These are phyloP conservation scores for Zymoseptoria ardabiliae DNA, from an alignment of 2,329 filamentous ascomycete species.

Conservation along the genomic window DNA sequence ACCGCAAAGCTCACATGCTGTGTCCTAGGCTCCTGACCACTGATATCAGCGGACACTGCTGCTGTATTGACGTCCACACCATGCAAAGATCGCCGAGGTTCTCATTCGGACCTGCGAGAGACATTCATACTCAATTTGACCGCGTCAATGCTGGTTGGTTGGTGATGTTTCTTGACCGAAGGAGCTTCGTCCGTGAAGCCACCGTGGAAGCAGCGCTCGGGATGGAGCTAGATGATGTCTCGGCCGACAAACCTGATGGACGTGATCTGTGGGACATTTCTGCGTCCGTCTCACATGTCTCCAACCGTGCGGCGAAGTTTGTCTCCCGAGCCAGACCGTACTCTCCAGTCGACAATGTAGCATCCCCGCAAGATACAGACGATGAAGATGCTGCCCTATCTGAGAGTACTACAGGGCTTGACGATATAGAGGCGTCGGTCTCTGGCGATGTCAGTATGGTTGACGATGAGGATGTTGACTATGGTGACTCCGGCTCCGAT, in stretches of 20 bases:
- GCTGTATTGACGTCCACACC: slow-evolving; percentile 23
- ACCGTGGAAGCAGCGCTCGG: slow-evolving; percentile 20
- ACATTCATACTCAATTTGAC: slow-evolving; percentile 16
- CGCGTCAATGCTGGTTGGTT: slow-evolving; percentile 30
- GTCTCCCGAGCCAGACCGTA: neutral
- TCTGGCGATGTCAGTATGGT: neutral
- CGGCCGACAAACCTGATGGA: slow-evolving; percentile 14
- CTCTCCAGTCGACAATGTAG: neutral
- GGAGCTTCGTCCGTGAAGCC: slow-evolving; percentile 26
- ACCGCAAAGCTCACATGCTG: neutral
- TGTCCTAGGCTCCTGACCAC: slow-evolving; percentile 42
- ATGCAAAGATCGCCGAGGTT: slow-evolving; percentile 19
- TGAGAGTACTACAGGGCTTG: neutral
- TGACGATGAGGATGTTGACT: neutral
- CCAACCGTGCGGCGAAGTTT: neutral
- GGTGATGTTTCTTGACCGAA: slow-evolving; percentile 32
- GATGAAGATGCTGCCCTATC: neutral
- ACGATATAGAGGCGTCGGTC: neutral
- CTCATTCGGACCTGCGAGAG: slow-evolving; percentile 12
- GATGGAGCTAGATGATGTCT: slow-evolving; percentile 11
- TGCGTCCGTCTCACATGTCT: slow-evolving; percentile 16
- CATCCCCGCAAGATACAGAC: neutral
- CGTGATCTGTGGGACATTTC: slow-evolving; percentile 26
- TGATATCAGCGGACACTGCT: slow-evolving; percentile 40
- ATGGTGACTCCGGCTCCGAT: slow-evolving; percentile 2